phyloP scores from a whole-genome alignment of 257 asterid species.

The Orobanche coerulescens region DNA sequence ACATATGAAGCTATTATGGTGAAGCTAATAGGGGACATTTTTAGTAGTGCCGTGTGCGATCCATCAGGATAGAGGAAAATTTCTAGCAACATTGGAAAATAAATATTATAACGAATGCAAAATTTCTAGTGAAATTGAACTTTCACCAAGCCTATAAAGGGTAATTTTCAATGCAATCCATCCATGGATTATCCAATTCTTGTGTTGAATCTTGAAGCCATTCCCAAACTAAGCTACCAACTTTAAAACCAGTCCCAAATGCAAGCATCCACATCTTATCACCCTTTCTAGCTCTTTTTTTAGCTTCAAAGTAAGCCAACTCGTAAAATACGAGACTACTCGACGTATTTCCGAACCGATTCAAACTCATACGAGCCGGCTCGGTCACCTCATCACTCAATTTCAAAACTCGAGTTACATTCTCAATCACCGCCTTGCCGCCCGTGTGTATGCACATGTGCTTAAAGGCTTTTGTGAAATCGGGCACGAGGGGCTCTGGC shows the following conservation, averaged over 20 bases:
- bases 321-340: slow-evolving; percentile 60
- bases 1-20: too few relatives aligned
- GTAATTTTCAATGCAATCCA: slow-evolving; percentile 42
- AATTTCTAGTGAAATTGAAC: too few relatives aligned
- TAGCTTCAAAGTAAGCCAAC: slow-evolving; percentile 68
- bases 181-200: slow-evolving; percentile 64
- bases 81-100: too few relatives aligned
- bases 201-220: slow-evolving; percentile 38
- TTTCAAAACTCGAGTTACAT: slow-evolving; percentile 37
- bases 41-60: too few relatives aligned
- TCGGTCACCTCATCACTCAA: slow-evolving; percentile 23
- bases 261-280: slow-evolving; percentile 76
- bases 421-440: slow-evolving; percentile 57
- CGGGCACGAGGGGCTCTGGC: slow-evolving; percentile 33
- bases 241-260: slow-evolving; percentile 68
- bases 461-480: slow-evolving; percentile 47
- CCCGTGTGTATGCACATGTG: slow-evolving; percentile 66
- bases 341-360: slow-evolving; percentile 70
- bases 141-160: slow-evolving; percentile 29
- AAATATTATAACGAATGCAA: too few relatives aligned
- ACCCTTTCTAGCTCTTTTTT: slow-evolving; percentile 44
- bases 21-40: too few relatives aligned
- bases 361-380: slow-evolving; percentile 56
- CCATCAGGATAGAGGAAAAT: too few relatives aligned
- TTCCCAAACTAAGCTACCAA: slow-evolving; percentile 58